Evolutionary conservation across 371 early-diverging fungal species (phyloP).

Genomic region (Amoeboaphelidium protococcarum): DNA sequence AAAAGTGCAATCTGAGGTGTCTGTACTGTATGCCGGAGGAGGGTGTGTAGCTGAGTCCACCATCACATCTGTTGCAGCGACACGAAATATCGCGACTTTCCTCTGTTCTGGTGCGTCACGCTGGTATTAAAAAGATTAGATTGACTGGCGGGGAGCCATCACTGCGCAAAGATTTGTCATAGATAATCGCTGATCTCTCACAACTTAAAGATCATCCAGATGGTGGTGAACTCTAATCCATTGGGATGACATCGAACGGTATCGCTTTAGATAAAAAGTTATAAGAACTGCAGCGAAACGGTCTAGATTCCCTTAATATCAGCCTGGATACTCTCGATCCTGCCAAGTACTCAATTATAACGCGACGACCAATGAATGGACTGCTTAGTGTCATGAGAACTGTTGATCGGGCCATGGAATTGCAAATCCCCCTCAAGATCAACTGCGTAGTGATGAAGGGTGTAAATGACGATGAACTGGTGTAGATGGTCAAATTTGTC

Average conservation of each 20-base stretch:
- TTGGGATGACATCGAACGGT: constrained; percentile 82
- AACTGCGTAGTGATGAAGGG: constrained; percentile 70
- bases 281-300: constrained; percentile 29
- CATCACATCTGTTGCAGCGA: constrained; percentile 32
- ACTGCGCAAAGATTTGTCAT: constrained; percentile 59
- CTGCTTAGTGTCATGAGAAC: constrained; percentile 42
- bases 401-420: constrained; percentile 30
- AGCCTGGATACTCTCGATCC: constrained; percentile 70
- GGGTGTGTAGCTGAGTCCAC: constrained; percentile 53
- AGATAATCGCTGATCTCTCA: constrained; percentile 30
- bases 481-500: constrained; percentile 55
- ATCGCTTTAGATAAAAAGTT: constrained; percentile 61
- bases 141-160: constrained; percentile 90
- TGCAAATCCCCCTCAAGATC: constrained; percentile 50
- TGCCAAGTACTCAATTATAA: constrained; percentile 59
- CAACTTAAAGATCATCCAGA: no score
- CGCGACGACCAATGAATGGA: constrained; percentile 48
- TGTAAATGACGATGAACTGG: constrained; percentile 52
- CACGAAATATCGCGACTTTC: constrained; percentile 54
- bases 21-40: constrained; percentile 81
- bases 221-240: constrained; percentile 35
- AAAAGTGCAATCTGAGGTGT: constrained; percentile 78
- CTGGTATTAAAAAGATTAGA: constrained; percentile 74
- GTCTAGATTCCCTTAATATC: constrained; percentile 60
- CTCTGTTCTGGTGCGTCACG: constrained; percentile 43